Base-by-base conservation (phyloP, 129 eudicot species). In the Heracleum sosnowskyi region DNA sequence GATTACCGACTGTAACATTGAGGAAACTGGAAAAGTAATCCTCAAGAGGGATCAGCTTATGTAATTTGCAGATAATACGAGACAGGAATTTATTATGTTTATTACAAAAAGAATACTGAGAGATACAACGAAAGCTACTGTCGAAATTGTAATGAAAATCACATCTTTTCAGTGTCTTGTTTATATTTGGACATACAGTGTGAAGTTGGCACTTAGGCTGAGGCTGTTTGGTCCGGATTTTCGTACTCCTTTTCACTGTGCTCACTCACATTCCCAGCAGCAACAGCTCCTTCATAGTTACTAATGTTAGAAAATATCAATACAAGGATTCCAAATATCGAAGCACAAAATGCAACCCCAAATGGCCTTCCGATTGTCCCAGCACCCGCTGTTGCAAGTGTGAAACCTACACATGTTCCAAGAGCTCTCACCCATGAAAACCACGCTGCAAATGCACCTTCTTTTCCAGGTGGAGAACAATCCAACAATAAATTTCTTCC, bases 391-490 rank as follows among this genome's bases (percentile, higher is more conserved):
- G 97, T 78, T 17, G 92, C 92, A 29, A 92, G 37, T 0, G 89
- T 90, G 72, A 89, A 92, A 70, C 97, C 97, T 0, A 77, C 88
- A 60, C 89, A 92, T 0, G 91, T 84, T 15, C 97, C 97, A 0
- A 89, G n/a, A 69, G 85, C 87, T 45, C 95, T 83, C 16, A 87
- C 86, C 97, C 95, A 89, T 26, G 97, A 92, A 41, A 88, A 89
- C 97, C 97, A 92, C 0, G 76, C 96, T 0, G 96, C 86, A 4
- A 92, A 92, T 22, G 79, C 92, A 0, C 97, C 97, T 90, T 92
- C 97, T 78, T 88, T 92, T 2, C 95, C 92, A 11, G 86, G 66
- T 1, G 97, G 97, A 7, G 95, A 88, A 28, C 97, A 92, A 76
- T 92, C 97, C 81, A 92, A 64, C 91, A 89, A 55, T 44, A 92